Evolutionary conservation across 2,329 filamentous ascomycete species (phyloP).

Genomic region (Fusarium sp.): DNA sequence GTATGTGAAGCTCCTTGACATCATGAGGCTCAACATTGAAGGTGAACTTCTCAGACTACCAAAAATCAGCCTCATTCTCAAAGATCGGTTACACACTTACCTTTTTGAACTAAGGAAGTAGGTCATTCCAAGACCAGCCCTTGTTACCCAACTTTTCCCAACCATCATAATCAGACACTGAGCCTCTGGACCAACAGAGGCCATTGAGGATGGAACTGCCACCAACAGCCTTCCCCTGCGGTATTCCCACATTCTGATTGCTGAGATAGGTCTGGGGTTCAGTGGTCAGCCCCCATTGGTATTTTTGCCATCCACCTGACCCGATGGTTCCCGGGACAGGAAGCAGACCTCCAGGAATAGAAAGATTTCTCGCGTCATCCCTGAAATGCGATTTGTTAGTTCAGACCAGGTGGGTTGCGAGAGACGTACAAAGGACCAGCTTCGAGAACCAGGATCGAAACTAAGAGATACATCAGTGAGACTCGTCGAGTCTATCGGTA

Average conservation of each 20-base stretch:
- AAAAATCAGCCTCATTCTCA: not conserved
- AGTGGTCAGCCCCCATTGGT: conserved; percentile 45
- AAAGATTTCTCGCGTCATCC: conserved; percentile 21
- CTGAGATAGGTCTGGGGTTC: conserved; percentile 46
- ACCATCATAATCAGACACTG: conserved; percentile 55
- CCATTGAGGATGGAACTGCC: conserved; percentile 56
- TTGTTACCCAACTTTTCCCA: conserved; percentile 60
- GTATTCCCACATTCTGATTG: conserved; percentile 42
- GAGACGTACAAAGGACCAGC: conserved; percentile 1
- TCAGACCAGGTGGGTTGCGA: too few species aligned
- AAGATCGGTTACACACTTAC: conserved; percentile 21
- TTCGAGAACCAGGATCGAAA: conserved; percentile 19
- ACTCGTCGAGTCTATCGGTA: not conserved
- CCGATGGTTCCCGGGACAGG: conserved; percentile 18
- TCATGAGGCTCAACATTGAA: conserved; percentile 1
- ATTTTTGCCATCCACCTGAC: conserved; percentile 5
- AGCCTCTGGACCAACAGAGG: conserved; percentile 53
- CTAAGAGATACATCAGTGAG: not conserved
- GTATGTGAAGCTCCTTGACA: conserved; percentile 8
- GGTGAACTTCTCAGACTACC: conserved; percentile 21
- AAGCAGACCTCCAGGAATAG: conserved; percentile 8
- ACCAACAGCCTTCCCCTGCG: conserved; percentile 52
- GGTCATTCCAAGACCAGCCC: conserved; percentile 52
- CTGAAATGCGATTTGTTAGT: not conserved
- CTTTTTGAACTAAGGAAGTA: conserved; percentile 60